phyloP scores from a whole-genome alignment of 331 rosid genomes.

The Cucumis variabilis region DNA sequence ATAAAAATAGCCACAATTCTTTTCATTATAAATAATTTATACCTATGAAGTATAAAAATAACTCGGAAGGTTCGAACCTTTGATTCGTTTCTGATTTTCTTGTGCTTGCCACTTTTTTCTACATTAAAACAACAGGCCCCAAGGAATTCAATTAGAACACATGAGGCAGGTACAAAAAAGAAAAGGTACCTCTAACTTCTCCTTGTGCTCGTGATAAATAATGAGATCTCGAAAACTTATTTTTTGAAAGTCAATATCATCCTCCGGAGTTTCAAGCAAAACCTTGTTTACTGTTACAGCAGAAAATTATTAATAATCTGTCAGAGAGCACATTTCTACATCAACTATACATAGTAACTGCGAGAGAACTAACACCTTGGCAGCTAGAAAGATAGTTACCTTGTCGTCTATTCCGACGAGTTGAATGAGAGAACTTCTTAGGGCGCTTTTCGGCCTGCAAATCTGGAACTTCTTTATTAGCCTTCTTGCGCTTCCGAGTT shows the following conservation, averaged over 20 bases:
- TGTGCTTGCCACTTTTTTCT: constrained; percentile 75
- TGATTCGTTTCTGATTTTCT: constrained; percentile 46
- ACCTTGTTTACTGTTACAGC: constrained; percentile 65
- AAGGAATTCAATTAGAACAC: not conserved
- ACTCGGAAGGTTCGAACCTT: constrained; percentile 52
- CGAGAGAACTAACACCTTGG: not conserved
- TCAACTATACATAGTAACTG: not conserved
- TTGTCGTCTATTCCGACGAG: constrained; percentile 69
- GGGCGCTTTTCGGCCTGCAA: constrained; percentile 44
- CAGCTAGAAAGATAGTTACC: constrained; percentile 53
- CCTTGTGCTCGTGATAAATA: constrained; percentile 69
- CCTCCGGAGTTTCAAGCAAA: constrained; percentile 78
- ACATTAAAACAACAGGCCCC: constrained; percentile 32
- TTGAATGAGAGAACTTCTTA: constrained; percentile 81
- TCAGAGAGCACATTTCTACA: not conserved
- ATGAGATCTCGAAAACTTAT: constrained; percentile 72
- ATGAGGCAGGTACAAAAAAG: constrained; percentile 30
- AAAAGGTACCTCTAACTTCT: constrained; percentile 63
- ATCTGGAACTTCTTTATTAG: constrained; percentile 53
- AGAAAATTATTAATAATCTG: constrained; percentile 16
- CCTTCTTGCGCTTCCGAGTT: constrained; percentile 50
- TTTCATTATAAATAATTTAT: not conserved
- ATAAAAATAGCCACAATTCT: not conserved
- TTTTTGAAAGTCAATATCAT: constrained; percentile 66
- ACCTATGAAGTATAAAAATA: not conserved